A percentile compares a stretch with the other conserved stretches of the same genome.
phyloP scores from a whole-genome alignment of 148 eudicot species.

The Fallopia convolvulus region DNA sequence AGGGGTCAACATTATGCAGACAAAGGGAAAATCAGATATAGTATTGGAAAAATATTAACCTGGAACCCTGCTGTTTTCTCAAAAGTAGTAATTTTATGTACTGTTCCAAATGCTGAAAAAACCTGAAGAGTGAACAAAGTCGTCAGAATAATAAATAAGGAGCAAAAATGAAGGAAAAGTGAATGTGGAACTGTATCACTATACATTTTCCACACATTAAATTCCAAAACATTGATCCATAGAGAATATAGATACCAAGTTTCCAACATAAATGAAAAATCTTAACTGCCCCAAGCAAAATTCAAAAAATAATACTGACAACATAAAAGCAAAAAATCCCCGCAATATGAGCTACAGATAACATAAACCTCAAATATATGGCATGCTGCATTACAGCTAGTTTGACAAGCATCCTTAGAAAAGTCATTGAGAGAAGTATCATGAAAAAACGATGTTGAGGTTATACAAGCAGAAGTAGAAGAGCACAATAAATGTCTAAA shows the following conservation, averaged over 20 bases:
- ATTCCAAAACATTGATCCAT: not conserved
- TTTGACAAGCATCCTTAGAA: not conserved
- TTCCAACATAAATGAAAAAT: not conserved
- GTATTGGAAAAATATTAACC: conserved; percentile 24
- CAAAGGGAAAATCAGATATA: not conserved
- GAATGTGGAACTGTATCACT: not conserved
- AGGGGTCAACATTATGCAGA: conserved; percentile 6
- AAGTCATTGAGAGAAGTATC: not conserved
- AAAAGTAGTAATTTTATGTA: conserved; percentile 94
- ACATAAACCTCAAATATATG: not conserved
- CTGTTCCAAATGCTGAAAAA: conserved; percentile 92
- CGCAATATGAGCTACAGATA: not conserved
- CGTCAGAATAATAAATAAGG: conserved; percentile 14
- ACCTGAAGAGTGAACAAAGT: conserved; percentile 45
- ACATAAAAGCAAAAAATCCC: not conserved
- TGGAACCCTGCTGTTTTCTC: conserved; percentile 99
- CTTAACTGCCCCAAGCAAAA: not conserved
- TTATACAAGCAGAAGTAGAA: not conserved
- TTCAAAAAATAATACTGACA: not conserved
- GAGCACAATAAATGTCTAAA: not conserved
- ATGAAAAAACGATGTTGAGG: not conserved
- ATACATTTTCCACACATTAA: not conserved
- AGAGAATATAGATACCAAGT: not conserved
- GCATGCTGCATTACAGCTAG: not conserved
- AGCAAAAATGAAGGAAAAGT: not conserved